Evolutionary conservation across 805 yeast genomes (phyloP).

Genomic region (Kazachstania psychrophila): DNA sequence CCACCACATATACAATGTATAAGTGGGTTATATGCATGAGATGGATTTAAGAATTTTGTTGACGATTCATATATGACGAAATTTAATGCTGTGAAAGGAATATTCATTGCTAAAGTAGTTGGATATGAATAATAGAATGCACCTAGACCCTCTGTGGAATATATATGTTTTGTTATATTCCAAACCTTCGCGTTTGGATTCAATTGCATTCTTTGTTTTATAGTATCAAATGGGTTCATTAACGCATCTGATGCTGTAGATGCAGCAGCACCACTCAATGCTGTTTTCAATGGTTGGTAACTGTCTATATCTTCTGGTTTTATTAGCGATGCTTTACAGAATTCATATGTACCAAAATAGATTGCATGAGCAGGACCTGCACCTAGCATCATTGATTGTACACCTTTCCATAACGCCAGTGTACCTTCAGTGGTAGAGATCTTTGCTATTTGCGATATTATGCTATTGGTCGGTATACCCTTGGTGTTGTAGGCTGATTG

Average conservation of each 20-base stretch:
- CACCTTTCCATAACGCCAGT: conserved; percentile 85
- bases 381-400: conserved; percentile 82
- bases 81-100: conserved; percentile 92
- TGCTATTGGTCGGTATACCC: conserved; percentile 10
- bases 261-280: conserved; percentile 86
- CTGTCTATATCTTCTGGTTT: conserved; percentile 26
- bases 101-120: conserved; percentile 83
- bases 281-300: conserved; percentile 73
- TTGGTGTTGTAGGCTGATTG: conserved; percentile 39
- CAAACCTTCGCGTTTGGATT: conserved; percentile 19
- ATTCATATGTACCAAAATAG: conserved; percentile 87
- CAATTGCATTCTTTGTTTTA: conserved; percentile 91
- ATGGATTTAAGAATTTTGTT: conserved; percentile 76
- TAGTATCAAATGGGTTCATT: conserved; percentile 95
- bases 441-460: conserved; percentile 61
- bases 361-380: conserved; percentile 99
- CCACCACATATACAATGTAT: conserved; percentile 91
- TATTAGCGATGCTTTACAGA: conserved; percentile 39
- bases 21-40: conserved; percentile 72
- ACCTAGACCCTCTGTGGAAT: conserved; percentile 53
- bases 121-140: conserved; percentile 93
- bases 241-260: conserved; percentile 87
- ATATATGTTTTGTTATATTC: conserved; percentile 35
- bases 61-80: conserved; percentile 87
- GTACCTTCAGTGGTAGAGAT: conserved; percentile 86